A percentile compares a stretch with the other conserved stretches of the same genome.
phyloP scores from a whole-genome alignment of 148 eudicot genomes.

The Rhododendron molle region DNA sequence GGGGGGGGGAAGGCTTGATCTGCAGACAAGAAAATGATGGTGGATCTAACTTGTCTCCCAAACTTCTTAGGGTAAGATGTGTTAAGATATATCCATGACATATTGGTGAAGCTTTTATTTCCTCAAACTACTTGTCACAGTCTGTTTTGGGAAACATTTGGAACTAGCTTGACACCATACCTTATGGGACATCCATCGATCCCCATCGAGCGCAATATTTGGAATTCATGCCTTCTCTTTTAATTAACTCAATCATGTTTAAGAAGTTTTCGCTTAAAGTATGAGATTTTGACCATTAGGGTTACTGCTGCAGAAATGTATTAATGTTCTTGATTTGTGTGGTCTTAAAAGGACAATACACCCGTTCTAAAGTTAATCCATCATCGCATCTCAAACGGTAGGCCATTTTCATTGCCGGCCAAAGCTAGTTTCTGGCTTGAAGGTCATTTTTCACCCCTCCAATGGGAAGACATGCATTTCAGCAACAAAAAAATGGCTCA shows the following conservation, averaged over 20 bases:
- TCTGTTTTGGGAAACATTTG: background rate
- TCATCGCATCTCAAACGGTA: no score
- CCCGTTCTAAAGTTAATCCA: background rate
- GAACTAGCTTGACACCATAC: background rate
- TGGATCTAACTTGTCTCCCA: constrained; percentile 3
- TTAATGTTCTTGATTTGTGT: background rate
- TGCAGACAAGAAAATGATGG: background rate
- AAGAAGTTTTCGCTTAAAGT: no score
- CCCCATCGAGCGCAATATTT: background rate
- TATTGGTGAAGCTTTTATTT: background rate
- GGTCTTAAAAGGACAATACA: background rate
- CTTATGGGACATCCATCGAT: background rate
- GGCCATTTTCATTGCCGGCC: no score
- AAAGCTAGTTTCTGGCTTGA: no score
- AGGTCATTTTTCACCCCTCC: no score
- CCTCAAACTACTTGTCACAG: background rate
- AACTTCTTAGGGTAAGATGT: background rate
- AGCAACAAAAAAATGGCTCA: no score
- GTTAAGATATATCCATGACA: background rate
- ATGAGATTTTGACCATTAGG: background rate
- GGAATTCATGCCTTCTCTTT: background rate
- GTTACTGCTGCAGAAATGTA: background rate
- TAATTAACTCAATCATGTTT: no score
- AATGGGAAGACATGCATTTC: no score
- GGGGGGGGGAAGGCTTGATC: background rate